Evolutionary conservation across 1,139 yeast species (phyloP), one percentile per base, ranked within the genome.

Genomic region (Saccharomyces hybrid): DNA sequence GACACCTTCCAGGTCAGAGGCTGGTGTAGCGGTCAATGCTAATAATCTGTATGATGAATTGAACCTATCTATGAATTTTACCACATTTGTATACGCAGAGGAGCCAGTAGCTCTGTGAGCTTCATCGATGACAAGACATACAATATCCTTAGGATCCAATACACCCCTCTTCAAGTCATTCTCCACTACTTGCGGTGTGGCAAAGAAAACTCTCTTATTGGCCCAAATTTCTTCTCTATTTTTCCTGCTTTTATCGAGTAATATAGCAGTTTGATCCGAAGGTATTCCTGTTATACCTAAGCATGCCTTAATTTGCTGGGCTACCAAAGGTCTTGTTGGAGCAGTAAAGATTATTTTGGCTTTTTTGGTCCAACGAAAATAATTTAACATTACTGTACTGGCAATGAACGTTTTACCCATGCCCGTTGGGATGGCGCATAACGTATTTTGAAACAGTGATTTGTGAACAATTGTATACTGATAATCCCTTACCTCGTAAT

Each of bases 371-470:
- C 99, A 95, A 51, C 96, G 74, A 62, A 80, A 83, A 72, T 80
- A 95, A 67, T 95, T 95, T 55, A 91, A 76, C 89, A 95, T 95
- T 29, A 93, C 95, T 0, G 96, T 86, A 47, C 95, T 84, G 1
- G 99, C 98, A 64, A 95, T 90, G 61, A 95, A 90, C 0, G 99
- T 95, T 71, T 95, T 95, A 49, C 99, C 99, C 69, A 91, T 77
- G 61, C 99, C 99, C 0, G 99, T 95, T 0, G 99, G 99, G 28
- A 95, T 78, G 0, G 98, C 96, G 62, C 95, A 93, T 47, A 95
- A 73, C 3, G 86, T 70, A 66, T 95, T 95, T 59, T 84, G 78
- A 64, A 80, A 83, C 51, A 95, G 74, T 0, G 97, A 85, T 55
- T 82, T 78, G 51, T 77, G 75, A 2, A 90, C 90, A 56, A 93